Percentiles rank a stretch among this genome's conserved stretches.
These are phyloP conservation scores for Jamesozyma spencerorum DNA, from an alignment of 805 yeast species.

Conservation along the genomic window DNA sequence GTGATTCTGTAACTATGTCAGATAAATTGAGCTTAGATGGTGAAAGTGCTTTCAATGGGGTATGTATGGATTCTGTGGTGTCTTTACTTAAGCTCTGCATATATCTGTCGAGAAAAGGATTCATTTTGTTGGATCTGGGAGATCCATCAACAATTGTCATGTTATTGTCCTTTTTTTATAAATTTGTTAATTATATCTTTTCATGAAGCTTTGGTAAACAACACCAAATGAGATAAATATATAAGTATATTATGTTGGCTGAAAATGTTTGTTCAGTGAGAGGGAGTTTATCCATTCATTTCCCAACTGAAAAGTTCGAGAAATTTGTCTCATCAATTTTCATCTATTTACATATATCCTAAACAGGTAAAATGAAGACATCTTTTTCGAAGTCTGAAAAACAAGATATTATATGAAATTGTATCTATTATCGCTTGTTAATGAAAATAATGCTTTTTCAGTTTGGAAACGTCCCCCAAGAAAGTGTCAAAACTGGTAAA, in stretches of 20 bases:
- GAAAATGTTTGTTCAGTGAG: too few relatives aligned
- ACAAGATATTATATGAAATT: not conserved
- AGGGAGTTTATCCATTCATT: too few relatives aligned
- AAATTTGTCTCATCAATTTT: conserved; percentile 1
- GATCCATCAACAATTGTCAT: conserved; percentile 16
- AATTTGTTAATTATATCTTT: not conserved
- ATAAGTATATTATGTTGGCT: too few relatives aligned
- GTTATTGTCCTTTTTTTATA: not conserved
- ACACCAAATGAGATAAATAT: not conserved
- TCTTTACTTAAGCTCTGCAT: conserved; percentile 15
- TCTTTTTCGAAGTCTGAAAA: not conserved
- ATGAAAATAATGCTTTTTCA: not conserved
- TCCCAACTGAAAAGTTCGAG: not conserved
- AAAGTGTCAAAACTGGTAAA: not conserved
- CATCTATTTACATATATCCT: conserved; percentile 9
- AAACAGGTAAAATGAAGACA: conserved; percentile 4
- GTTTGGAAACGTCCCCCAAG: not conserved
- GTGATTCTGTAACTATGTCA: not conserved
- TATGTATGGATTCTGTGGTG: not conserved
- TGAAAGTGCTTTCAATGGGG: conserved; percentile 16
- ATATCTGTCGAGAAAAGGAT: conserved; percentile 24
- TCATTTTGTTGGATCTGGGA: conserved; percentile 13
- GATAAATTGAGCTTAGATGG: conserved; percentile 19
- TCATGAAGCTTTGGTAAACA: not conserved
- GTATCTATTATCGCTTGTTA: too few relatives aligned